Conservation (phyloP, 73 alveolate species). For the Effrenium voratum region DNA sequence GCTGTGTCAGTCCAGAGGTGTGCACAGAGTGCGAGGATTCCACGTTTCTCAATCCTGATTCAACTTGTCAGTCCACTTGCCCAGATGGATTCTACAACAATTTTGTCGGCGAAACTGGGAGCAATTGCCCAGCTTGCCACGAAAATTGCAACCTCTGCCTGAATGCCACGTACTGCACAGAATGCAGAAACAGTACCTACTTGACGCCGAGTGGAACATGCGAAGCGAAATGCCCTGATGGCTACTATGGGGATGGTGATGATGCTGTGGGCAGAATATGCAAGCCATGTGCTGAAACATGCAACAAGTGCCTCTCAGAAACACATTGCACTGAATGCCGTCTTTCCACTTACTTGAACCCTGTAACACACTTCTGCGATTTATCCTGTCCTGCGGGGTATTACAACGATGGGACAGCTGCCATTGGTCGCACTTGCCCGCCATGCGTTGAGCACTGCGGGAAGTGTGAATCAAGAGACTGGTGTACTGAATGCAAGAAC, state of each 20-base stretch:
- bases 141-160: conserved; percentile 8
- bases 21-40: conserved; percentile 16
- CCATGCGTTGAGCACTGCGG: conserved; percentile 3
- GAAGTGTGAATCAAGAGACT: conserved; percentile 15
- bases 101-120: background rate
- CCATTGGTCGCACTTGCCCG: conserved; percentile 8
- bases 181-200: conserved; percentile 8
- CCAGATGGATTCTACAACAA: conserved; percentile 29
- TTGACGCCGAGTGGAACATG: background rate
- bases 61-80: conserved; percentile 5
- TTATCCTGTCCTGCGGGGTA: background rate
- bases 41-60: background rate
- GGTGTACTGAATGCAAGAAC: conserved; percentile 25
- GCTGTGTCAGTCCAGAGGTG: conserved; percentile 29
- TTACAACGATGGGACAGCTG: background rate
- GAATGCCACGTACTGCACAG: conserved; percentile 1
- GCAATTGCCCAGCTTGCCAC: conserved; percentile 1
- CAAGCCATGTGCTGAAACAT: conserved; percentile 4
- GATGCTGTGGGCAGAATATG: background rate
- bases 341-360: background rate
- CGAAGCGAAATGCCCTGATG: background rate
- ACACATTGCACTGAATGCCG: conserved; percentile 22
- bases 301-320: conserved; percentile 21
- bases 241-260: background rate
- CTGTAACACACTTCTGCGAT: background rate